Base-by-base conservation (phyloP, 805 yeast species). In the Deakozyma indianensis region DNA sequence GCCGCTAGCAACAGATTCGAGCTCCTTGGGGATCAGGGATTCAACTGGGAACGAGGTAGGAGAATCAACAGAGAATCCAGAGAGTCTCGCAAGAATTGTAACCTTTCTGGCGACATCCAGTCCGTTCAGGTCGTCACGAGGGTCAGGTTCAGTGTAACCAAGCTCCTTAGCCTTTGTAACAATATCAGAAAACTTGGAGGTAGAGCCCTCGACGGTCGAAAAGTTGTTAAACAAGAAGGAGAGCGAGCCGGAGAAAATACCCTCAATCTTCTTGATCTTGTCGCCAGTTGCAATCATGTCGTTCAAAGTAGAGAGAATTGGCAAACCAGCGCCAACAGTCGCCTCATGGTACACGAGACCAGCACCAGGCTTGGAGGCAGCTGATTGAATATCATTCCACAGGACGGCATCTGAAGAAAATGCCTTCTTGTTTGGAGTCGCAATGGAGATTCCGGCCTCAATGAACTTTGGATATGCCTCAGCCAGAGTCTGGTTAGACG, bases 81-180 rank as follows among this genome's bases (percentile, higher is more conserved):
- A 73, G 45, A 92, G 74, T 71, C 99, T 83, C 42, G 96, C 95
- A 51, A 92, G 75, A 53, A 92, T 92, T 22, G 98, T 87, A 24
- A 92, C 96, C 66, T 92, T 92, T 74, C 99, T 82, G 41, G 99
- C 99, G 50, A 92, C 96, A 61, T 92, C 99, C 62, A 92, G 74
- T 45, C 99, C 99, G 64, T 90, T 92, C 65, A 92, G 76, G 62
- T 92, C 99, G 64, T 92, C 99, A 68, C 99, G 81, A 65, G 99
- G 98, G 64, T 92, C 99, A 43, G 99, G 99, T 68, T 92, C 98
- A 38, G 96, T 90, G 74, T 86, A 92, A 44, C 99, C 99, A 53
- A 86, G 71, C 44, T 78, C 66, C 67, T 90, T 90, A 45, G 99
- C 98, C 42, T 78, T 78, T 51, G 74, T 71, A 48, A 92, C 97